phyloP scores from a whole-genome alignment of 345 rosid species.

The Camelina laxa region DNA sequence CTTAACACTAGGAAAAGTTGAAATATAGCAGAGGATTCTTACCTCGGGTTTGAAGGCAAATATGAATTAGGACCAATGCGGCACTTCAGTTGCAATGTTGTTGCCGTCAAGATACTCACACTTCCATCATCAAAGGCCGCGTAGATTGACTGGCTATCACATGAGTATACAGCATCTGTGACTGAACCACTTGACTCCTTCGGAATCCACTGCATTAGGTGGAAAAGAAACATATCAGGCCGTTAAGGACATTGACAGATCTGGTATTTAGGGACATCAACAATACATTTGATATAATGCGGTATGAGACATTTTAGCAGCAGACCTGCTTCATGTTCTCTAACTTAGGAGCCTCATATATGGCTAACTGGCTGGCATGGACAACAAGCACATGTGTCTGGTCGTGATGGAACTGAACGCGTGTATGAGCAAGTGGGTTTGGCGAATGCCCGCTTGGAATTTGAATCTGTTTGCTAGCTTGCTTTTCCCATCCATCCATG shows the following conservation, averaged over 20 bases:
- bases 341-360: conserved; percentile 49
- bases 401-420: conserved; percentile 55
- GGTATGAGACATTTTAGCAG: conserved; percentile 9
- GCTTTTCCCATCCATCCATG: conserved; percentile 82
- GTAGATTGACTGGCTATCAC: conserved; percentile 53
- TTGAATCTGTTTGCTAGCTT: conserved; percentile 48
- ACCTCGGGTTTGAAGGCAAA: conserved; percentile 51
- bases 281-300: background rate
- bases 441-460: conserved; percentile 45
- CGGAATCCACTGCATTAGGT: conserved; percentile 47
- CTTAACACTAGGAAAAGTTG: background rate
- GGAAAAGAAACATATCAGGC: conserved; percentile 14
- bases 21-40: conserved; percentile 17
- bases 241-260: background rate
- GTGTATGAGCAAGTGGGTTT: conserved; percentile 50
- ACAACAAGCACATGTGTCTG: conserved; percentile 48
- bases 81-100: conserved; percentile 46
- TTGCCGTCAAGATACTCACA: conserved; percentile 46
- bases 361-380: conserved; percentile 50
- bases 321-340: conserved; percentile 50
- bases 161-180: conserved; percentile 53
- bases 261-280: background rate
- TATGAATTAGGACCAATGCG: conserved; percentile 49
- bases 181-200: conserved; percentile 46
- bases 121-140: conserved; percentile 52